phyloP scores from a whole-genome alignment of 2,329 filamentous ascomycete genomes.

The Sclerotinia minor region DNA sequence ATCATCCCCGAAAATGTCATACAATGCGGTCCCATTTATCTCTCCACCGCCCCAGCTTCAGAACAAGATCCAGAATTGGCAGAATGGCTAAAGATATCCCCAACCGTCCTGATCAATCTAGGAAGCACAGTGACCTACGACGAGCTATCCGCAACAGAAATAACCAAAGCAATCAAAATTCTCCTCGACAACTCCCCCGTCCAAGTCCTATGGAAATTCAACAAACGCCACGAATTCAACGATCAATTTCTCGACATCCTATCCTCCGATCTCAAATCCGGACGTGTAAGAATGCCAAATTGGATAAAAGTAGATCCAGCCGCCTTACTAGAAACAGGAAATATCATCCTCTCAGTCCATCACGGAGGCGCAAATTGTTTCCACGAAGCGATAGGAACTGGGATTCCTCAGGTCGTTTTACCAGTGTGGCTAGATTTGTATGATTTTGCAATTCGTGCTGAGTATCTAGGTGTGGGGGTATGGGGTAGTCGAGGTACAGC shows the following conservation, averaged over 20 bases:
- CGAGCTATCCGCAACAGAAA: conserved; percentile 41
- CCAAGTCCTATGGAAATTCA: conserved; percentile 43
- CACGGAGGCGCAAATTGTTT: conserved; percentile 46
- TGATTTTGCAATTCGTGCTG: conserved; percentile 46
- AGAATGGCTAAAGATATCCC: conserved; percentile 45
- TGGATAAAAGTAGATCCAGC: conserved; percentile 26
- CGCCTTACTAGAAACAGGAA: conserved; percentile 41
- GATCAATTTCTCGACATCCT: conserved; percentile 26
- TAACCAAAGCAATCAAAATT: conserved; percentile 43
- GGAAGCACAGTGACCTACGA: conserved; percentile 41
- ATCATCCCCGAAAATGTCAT: conserved; percentile 44
- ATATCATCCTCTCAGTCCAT: conserved; percentile 42
- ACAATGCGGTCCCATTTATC: conserved; percentile 49
- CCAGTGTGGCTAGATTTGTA: conserved; percentile 50
- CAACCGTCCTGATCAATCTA: conserved; percentile 50
- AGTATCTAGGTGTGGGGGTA: conserved; percentile 46
- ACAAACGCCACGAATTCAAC: conserved; percentile 11
- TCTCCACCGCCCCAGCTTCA: conserved; percentile 38
- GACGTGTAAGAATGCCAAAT: conserved; percentile 20
- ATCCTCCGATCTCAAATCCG: conserved; percentile 12
- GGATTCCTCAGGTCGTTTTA: conserved; percentile 48
- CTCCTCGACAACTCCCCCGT: conserved; percentile 40
- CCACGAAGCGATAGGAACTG: conserved; percentile 47
- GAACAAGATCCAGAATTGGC: conserved; percentile 46
- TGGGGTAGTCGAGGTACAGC: conserved; percentile 28